These are phyloP conservation scores for Aegilops bicornis DNA, from an alignment of 176 grass and related monocot species.

Conservation along the genomic window DNA sequence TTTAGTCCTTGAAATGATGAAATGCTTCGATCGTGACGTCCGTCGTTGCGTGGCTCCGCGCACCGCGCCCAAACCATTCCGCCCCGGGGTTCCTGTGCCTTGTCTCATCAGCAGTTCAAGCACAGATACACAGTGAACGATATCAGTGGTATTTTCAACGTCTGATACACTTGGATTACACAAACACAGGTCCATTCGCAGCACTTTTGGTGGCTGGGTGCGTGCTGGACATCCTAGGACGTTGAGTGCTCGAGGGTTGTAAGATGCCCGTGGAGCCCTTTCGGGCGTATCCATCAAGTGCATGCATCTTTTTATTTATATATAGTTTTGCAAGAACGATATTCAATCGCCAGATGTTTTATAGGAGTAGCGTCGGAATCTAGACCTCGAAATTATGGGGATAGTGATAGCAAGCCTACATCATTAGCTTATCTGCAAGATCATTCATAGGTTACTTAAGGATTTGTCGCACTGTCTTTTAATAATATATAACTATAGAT, in stretches of 20 bases:
- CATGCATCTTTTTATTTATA: neutral
- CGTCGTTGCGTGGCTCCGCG: neutral
- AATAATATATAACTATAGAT: neutral
- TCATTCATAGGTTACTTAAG: constrained; percentile 22
- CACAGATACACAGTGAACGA: too few relatives aligned
- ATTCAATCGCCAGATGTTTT: neutral
- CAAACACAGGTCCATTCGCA: too few relatives aligned
- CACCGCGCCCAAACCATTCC: neutral
- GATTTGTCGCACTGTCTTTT: neutral
- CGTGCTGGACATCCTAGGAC: too few relatives aligned
- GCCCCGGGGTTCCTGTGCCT: neutral
- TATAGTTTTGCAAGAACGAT: neutral
- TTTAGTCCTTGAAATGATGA: neutral
- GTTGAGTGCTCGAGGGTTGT: too few relatives aligned
- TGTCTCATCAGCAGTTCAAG: neutral
- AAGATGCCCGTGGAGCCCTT: too few relatives aligned
- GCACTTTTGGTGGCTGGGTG: too few relatives aligned
- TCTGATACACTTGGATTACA: too few relatives aligned
- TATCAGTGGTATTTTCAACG: too few relatives aligned
- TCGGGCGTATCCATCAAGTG: neutral
- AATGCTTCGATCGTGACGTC: neutral
- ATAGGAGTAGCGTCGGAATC: neutral
- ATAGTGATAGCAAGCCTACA: constrained; percentile 15
- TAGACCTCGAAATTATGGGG: neutral
- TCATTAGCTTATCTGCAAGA: neutral